Percentiles rank a stretch among this genome's conserved stretches.
phyloP scores from a whole-genome alignment of 78 protist species.

The Anaeramoeba ignava region DNA sequence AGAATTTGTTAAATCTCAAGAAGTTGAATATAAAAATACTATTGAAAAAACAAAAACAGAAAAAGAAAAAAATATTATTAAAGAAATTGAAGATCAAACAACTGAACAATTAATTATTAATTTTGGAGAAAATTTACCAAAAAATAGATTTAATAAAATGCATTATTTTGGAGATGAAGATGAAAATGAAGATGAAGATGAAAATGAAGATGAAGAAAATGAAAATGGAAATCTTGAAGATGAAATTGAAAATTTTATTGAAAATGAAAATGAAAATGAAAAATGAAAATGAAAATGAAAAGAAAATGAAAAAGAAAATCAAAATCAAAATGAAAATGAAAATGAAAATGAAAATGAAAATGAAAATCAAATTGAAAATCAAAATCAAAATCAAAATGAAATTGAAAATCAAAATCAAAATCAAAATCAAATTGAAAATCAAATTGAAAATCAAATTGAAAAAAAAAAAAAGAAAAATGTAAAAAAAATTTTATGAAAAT shows the following conservation, averaged over 20 bases:
- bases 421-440: background rate
- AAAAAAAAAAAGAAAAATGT: background rate
- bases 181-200: background rate
- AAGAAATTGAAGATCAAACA: no score
- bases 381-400: background rate
- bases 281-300: background rate
- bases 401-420: background rate
- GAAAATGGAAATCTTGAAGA: background rate
- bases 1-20: no score
- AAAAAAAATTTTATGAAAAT: background rate
- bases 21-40: no score
- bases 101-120: no score
- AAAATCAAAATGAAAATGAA: background rate
- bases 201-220: background rate
- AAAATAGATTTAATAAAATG: no score
- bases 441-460: background rate
- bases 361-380: background rate
- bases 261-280: no score
- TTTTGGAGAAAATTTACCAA: no score
- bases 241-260: no score
- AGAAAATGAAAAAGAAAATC: background rate
- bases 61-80: no score
- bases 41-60: no score
- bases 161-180: background rate
- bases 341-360: background rate